Evolutionary conservation across 352 stramenopile species (phyloP), one percentile per base, ranked within the genome.

Genomic region (Phytophthora kernoviae): DNA sequence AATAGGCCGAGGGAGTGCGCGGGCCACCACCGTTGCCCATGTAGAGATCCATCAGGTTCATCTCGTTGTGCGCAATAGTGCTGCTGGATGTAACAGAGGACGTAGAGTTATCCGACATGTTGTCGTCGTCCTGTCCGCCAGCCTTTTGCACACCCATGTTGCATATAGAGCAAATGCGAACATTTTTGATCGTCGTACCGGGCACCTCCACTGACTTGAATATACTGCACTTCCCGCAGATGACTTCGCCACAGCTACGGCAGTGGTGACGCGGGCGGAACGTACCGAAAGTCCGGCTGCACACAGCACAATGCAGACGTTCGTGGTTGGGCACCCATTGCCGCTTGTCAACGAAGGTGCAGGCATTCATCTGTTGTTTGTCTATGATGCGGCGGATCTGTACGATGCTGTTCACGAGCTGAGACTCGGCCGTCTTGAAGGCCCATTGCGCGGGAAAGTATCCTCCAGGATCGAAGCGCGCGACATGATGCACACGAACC

Each of bases 181-280:
- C 79, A 59, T 90, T 92, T 69, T 90, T 87, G 54, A 95, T 69
- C 22, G 74, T 91, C 6, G 83, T 90, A 44, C 83, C 87, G 9
- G 87, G 87, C 20, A 96, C 78, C 42, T 96, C 84, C 7, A 93
- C 81, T n/a, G 68, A 75, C 58, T 85, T 83, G 60, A 93, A 88
- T 15, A 96, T 66, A 55, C 79, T 91, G 68, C 87, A 96, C 60
- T 96, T 96, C 33, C 83, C 79, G 53, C 87, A 96, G 43, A 96
- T 94, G 24, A 96, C 84, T 58, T 96, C 87, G n/a, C 87, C 87
- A 44, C 87, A 96, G 60, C 82, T 90, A 59, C 87, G 83, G 60
- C 87, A 96, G 62, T 96, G 87, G 54, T 96, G 87, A 18, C 85
- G 84, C 45, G 82, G 85, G 5, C 84, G 87, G 62, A 96, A 93